A percentile compares a stretch with the other conserved stretches of the same genome.
Evolutionary conservation across 2,329 filamentous ascomycete species (phyloP).

Genomic region (Paracoccidioides brasiliensis): DNA sequence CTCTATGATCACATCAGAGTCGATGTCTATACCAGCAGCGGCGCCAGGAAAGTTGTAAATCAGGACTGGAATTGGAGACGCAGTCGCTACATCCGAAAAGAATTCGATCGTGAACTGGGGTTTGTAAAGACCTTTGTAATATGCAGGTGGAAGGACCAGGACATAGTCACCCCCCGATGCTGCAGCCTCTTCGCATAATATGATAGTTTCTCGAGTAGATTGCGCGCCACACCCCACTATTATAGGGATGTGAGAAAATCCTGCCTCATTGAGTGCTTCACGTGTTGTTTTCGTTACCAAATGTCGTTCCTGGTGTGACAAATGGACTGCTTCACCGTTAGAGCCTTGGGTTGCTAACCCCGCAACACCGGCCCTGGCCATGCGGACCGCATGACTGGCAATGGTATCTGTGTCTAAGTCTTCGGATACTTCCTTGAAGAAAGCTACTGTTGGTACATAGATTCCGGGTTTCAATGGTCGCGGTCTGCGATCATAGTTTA

Average conservation of each 20-base stretch:
- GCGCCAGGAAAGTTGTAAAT: slow-evolving; percentile 88
- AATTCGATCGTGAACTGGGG: slow-evolving; percentile 61
- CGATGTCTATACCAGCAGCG: slow-evolving; percentile 76
- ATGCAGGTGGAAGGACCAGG: slow-evolving; percentile 66
- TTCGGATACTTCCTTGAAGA: slow-evolving; percentile 73
- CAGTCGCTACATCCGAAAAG: slow-evolving; percentile 62
- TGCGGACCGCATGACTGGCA: slow-evolving; percentile 66
- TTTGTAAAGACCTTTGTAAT: slow-evolving; percentile 67
- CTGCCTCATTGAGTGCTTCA: slow-evolving; percentile 68
- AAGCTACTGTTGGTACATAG: slow-evolving; percentile 50
- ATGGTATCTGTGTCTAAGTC: slow-evolving; percentile 69
- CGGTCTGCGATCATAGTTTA: neutral
- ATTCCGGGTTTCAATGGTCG: slow-evolving; percentile 9
- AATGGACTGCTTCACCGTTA: slow-evolving; percentile 80
- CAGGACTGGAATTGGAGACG: slow-evolving; percentile 61
- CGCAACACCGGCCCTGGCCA: slow-evolving; percentile 63
- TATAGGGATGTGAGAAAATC: slow-evolving; percentile 62
- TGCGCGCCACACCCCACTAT: slow-evolving; percentile 73
- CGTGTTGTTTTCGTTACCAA: slow-evolving; percentile 65
- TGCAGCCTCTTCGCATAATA: slow-evolving; percentile 54
- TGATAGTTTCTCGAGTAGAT: slow-evolving; percentile 67
- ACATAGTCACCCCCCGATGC: slow-evolving; percentile 66
- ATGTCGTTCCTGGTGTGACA: slow-evolving; percentile 63
- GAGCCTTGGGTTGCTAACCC: slow-evolving; percentile 81
- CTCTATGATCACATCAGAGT: slow-evolving; percentile 72